Conservation (phyloP, 2,329 filamentous ascomycete species). For the Pseudogymnoascus sp. region DNA sequence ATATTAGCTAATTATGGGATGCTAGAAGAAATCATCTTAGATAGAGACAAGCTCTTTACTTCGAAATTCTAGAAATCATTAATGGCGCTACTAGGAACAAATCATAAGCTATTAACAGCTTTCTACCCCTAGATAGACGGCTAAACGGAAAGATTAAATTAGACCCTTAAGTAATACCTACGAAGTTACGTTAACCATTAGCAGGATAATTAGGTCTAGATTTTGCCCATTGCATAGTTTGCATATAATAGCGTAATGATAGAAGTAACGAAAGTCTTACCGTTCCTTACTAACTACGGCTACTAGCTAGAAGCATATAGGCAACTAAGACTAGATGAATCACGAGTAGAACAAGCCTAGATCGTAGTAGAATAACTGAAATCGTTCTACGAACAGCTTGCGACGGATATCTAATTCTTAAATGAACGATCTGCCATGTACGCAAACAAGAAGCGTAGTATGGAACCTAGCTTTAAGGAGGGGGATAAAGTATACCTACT, state of each 20-base stretch:
- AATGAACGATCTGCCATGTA: neutral
- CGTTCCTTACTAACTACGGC: constrained; percentile 8
- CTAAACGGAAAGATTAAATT: constrained; percentile 8
- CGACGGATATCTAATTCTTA: neutral
- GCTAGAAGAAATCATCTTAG: constrained; percentile 12
- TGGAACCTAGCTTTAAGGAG: neutral
- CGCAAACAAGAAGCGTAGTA: neutral
- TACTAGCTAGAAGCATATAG: neutral
- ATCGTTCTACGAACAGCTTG: neutral
- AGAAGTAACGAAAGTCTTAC: neutral
- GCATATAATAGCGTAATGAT: constrained; percentile 6
- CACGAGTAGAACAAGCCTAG: too few species aligned
- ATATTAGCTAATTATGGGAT: constrained; percentile 4
- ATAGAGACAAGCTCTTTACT: constrained; percentile 14
- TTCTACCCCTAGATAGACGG: constrained; percentile 12
- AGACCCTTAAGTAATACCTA: constrained; percentile 11
- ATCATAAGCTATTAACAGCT: constrained; percentile 10
- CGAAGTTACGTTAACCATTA: constrained; percentile 10
- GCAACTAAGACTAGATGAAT: neutral
- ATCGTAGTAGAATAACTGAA: neutral
- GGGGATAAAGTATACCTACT: neutral
- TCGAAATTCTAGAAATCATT: constrained; percentile 9
- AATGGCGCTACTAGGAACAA: neutral
- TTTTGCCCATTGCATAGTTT: constrained; percentile 10
- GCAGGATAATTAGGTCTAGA: constrained; percentile 9